Base-by-base conservation (phyloP, 306 rosid genomes). In the Senna tora region DNA sequence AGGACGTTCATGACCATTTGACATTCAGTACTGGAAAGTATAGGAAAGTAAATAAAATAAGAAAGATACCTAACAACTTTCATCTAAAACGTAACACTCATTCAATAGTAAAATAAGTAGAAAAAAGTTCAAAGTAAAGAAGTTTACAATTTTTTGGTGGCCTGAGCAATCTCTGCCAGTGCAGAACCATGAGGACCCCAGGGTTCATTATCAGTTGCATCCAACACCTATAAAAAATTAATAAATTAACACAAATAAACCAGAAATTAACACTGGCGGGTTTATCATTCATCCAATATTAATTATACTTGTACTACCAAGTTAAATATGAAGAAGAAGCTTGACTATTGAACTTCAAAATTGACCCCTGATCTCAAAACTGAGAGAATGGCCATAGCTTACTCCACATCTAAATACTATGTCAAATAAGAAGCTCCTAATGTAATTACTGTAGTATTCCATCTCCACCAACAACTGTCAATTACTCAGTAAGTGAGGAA, bases 121-220 rank as follows among this genome's bases (percentile, higher is more conserved):
- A 51, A 12, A 69, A 47, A 43, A 16, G 42, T 59, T 34, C 57
- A 52, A 8, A 45, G 54, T 8, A 45, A 15, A 14, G 10, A 21
- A 46, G 28, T 5, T 70, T 80, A 95, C 99, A 95, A 95, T 86
- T 95, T 91, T 74, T 95, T 89, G 51, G 99, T 95, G 74, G 99
- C 97, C 78, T 83, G 91, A 17, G 97, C 90, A 42, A 95, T 95
- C 88, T 95, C 99, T 32, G 96, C 85, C 79, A 95, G 77, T 0
- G 84, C 99, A 77, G 96, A 72, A 75, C 99, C 99, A 77, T 95
- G 99, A 84, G 99, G 99, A 80, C 99, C 99, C 99, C 99, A 95
- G 65, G 99, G 99, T 80, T 95, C 99, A 83, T 85, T 84, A 50
- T 95, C 99, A 46, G 99, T 95, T 33, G 99, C 97, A 87, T 95